Evolutionary conservation across 345 rosid species (phyloP).

Genomic region (Gossypium sturtianum): DNA sequence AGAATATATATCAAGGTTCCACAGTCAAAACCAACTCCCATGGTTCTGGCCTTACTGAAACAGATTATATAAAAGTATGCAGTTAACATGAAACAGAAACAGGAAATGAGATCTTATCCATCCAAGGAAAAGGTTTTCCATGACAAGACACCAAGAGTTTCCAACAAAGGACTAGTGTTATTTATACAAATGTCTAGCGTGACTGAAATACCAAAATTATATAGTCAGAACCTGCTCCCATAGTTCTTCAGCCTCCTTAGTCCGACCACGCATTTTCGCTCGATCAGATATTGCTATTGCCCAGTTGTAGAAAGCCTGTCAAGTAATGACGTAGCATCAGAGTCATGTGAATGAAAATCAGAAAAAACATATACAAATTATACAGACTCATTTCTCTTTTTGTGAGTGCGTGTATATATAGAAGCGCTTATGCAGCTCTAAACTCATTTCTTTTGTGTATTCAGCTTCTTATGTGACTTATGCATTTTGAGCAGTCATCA

Average conservation of each 20-base stretch:
- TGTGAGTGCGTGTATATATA: neutral
- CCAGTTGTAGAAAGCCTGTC: conserved; percentile 98
- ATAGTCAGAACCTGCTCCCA: conserved; percentile 73
- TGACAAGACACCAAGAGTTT: neutral
- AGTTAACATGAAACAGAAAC: neutral
- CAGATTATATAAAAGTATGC: neutral
- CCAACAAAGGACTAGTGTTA: neutral
- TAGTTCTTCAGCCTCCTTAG: conserved; percentile 98
- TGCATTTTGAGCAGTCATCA: neutral
- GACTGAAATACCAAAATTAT: conserved; percentile 8
- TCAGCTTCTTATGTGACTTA: neutral
- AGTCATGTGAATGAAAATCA: neutral
- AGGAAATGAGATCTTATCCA: neutral
- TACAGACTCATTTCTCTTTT: neutral
- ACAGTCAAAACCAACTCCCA: conserved; percentile 65
- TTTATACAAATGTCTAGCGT: neutral
- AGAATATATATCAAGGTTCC: conserved; percentile 5
- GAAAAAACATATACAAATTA: neutral
- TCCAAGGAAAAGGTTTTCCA: neutral
- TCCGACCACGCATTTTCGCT: conserved; percentile 99
- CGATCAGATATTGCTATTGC: conserved; percentile 99
- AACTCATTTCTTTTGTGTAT: neutral
- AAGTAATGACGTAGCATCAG: conserved; percentile 18
- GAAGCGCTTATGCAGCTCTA: neutral
- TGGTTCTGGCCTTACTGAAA: conserved; percentile 55